These are phyloP conservation scores for Phoma sp. DNA, from an alignment of 2,329 filamentous ascomycete species.

Conservation along the genomic window DNA sequence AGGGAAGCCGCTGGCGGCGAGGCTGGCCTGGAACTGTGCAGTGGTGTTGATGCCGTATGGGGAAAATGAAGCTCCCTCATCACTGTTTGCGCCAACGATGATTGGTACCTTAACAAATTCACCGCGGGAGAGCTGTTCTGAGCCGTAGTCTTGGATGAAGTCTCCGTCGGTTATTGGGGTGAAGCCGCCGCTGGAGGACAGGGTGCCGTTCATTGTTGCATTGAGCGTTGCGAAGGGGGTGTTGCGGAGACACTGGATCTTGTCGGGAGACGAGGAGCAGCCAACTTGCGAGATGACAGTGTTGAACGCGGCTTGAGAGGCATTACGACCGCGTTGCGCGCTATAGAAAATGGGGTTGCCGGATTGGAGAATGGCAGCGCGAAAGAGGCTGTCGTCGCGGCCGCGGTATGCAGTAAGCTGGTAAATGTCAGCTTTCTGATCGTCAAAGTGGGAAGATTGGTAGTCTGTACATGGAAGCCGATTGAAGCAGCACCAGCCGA, in stretches of 20 bases:
- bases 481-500: slow-evolving; percentile 32
- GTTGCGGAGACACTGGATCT: slow-evolving; percentile 58
- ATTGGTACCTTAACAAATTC: slow-evolving; percentile 68
- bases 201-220: slow-evolving; percentile 52
- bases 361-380: slow-evolving; percentile 52
- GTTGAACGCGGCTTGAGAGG: slow-evolving; percentile 31
- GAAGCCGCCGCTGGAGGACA: slow-evolving; percentile 39
- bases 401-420: slow-evolving; percentile 52
- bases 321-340: slow-evolving; percentile 11
- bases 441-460: slow-evolving; percentile 32
- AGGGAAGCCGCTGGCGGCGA: slow-evolving; percentile 14
- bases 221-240: slow-evolving; percentile 65
- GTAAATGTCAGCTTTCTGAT: slow-evolving; percentile 46
- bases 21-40: slow-evolving; percentile 52
- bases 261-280: slow-evolving; percentile 22
- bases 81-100: slow-evolving; percentile 65
- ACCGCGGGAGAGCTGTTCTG: slow-evolving; percentile 60
- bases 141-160: slow-evolving; percentile 58
- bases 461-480: slow-evolving; percentile 44
- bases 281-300: slow-evolving; percentile 28
- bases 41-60: slow-evolving; percentile 60
- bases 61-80: slow-evolving; percentile 66
- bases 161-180: slow-evolving; percentile 60
- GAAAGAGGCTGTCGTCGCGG: slow-evolving; percentile 55
- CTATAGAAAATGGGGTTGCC: slow-evolving; percentile 43